Base-by-base conservation (phyloP, 352 stramenopile species). In the Globisporangium cederbergense region DNA sequence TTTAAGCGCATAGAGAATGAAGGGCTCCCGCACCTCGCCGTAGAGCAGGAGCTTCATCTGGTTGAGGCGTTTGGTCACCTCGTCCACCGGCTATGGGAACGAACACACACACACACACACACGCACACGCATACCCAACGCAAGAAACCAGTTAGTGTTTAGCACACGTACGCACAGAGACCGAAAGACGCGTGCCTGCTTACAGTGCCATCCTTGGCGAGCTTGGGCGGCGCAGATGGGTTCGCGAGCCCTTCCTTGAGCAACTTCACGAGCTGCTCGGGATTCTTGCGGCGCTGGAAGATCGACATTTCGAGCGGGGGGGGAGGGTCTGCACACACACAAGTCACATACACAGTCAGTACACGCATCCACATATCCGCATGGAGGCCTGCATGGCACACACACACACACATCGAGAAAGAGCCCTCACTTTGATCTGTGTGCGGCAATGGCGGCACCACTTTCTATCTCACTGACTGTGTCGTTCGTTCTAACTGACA, bases 41-140 rank as follows among this genome's bases (percentile, higher is more conserved):
- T 95, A 95, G 4, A 95, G 72, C 58, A 95, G 69, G 34, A 87
- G 64, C 72, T 95, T 95, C 73, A 94, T 96, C 72, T 91, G 83
- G 60, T 78, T 83, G 50, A 97, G 65, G 1, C 90, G 85, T 73
- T 96, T 97, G 20, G 83, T 93, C 34, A 86, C 67, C 58, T 88
- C 79, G 63, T 89, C 77, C 56, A 89, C 73, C 13, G 72, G 42
- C 76, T 81, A 43, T 28, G 62, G 22, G 45, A 45, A 58, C 56
- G 60, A 28, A 4, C 43, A 56, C 1, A 63, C 30, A 25, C 22
- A 1, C 22, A 25, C 22, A 25, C 22, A 25, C 22, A n/a, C n/a
- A 58, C 56, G 60, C 20, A 3, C 43, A 55, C 0, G 55, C 30
- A 38, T 30, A n/a, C 36, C 36, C 36, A 42, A 42, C 36, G 34